Evolutionary conservation across 192 early-diverging fungal genomes (phyloP), one percentile per base, ranked within the genome.

Genomic region (Coemansia sp.): DNA sequence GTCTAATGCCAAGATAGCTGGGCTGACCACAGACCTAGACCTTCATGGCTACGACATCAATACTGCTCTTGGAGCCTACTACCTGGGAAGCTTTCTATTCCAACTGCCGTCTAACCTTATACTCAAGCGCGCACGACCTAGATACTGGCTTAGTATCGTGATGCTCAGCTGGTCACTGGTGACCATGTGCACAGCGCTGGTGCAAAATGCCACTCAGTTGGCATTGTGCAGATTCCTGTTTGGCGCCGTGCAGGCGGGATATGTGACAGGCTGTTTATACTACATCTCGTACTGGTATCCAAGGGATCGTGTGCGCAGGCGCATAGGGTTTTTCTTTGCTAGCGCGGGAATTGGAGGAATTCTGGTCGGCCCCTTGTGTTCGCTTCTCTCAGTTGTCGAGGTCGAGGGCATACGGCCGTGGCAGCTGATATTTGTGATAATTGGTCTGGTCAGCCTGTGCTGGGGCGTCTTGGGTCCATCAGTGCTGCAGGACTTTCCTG

Each of bases 281-380:
- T 79, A 69, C 39, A 73, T 79, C 19, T 79, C 69, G 18, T 73
- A 62, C 50, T 79, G 76, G 70, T 79, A 79, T 45, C 76, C 70
- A 23, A 59, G 66, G 1, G 45, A 59, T 13, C 43, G 60, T 39
- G 70, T 79, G 46, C 62, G 66, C 17, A 70, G 53, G 25, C 64
- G 66, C 23, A 71, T 68, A 49, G 76, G 76, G 17, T 69, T 68
- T 44, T 79, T 79, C 45, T 79, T 66, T 58, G 62, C 69, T 0
- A 73, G 69, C 53, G 53, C 76, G 0, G 76, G 69, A 2, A 19
- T 73, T 7, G 69, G 69, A 56, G 71, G 71, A 1, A 66, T 79
- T 10, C 18, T 58, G 22, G 60, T 73, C 18, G 70, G 76, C 12
- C 76, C 76, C 42, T 49, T 79, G 17, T 73, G 71, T 45, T 59